Conservation (phyloP, 2,329 filamentous ascomycete species). For the Aureobasidium musti region DNA sequence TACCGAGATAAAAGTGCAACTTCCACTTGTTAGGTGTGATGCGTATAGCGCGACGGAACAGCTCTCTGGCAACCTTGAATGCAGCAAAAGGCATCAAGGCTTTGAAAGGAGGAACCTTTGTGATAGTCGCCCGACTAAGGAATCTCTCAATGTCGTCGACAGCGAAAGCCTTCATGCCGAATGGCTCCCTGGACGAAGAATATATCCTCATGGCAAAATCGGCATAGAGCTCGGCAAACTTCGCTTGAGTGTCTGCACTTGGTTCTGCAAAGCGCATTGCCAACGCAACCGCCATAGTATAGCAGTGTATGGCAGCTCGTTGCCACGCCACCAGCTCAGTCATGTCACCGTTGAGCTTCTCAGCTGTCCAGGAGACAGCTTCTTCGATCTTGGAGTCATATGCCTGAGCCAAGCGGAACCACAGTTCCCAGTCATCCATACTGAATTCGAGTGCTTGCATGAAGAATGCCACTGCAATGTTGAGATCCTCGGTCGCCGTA, state of each 20-base stretch:
- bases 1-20: slow-evolving; percentile 68
- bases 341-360: slow-evolving; percentile 85
- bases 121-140: slow-evolving; percentile 60
- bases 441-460: slow-evolving; percentile 81
- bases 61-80: slow-evolving; percentile 64
- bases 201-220: slow-evolving; percentile 71
- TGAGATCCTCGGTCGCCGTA: slow-evolving; percentile 78
- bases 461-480: slow-evolving; percentile 77
- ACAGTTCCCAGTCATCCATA: slow-evolving; percentile 81
- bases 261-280: slow-evolving; percentile 60
- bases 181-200: slow-evolving; percentile 66
- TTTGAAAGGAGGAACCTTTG: slow-evolving; percentile 59
- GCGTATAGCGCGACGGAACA: slow-evolving; percentile 61
- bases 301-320: slow-evolving; percentile 78
- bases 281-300: slow-evolving; percentile 66
- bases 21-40: slow-evolving; percentile 64
- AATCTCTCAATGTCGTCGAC: slow-evolving; percentile 64
- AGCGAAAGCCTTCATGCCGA: slow-evolving; percentile 67
- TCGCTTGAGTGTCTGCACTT: slow-evolving; percentile 55
- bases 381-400: slow-evolving; percentile 89
- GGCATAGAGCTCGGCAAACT: slow-evolving; percentile 65
- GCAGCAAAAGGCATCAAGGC: slow-evolving; percentile 61
- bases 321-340: slow-evolving; percentile 73
- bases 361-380: slow-evolving; percentile 81
- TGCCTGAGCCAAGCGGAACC: slow-evolving; percentile 84